These are phyloP conservation scores for Pleurotus sapidus DNA, from an alignment of 768 basidiomycete genomes.

Conservation along the genomic window DNA sequence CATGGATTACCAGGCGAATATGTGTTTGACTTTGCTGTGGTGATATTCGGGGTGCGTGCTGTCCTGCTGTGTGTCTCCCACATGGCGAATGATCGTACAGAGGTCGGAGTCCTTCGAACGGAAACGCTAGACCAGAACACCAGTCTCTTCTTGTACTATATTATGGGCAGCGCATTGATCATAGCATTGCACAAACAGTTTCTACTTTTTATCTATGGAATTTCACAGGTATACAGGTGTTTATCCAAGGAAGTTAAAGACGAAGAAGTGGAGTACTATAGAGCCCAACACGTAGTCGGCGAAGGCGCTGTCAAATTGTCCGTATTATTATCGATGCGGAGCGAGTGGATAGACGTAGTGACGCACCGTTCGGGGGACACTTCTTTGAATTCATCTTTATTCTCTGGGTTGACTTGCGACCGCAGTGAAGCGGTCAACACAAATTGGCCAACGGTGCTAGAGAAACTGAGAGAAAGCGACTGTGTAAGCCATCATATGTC, in stretches of 20 bases:
- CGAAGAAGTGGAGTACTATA: conserved; percentile 95
- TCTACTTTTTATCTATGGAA: conserved; percentile 4
- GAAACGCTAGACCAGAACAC: conserved; percentile 23
- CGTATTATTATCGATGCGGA: not conserved
- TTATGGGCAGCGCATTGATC: conserved; percentile 9
- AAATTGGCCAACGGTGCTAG: conserved; percentile 94
- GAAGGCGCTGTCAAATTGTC: conserved; percentile 78
- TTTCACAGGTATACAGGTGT: conserved; percentile 9
- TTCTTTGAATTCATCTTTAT: conserved; percentile 79
- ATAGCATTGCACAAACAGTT: not conserved
- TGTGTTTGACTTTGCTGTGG: conserved; percentile 82
- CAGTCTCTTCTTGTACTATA: conserved; percentile 9
- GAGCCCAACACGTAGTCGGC: conserved; percentile 96
- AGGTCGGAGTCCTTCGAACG: conserved; percentile 76
- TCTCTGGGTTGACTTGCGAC: conserved; percentile 87
- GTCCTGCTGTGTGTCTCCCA: conserved; percentile 1
- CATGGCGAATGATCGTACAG: conserved; percentile 29
- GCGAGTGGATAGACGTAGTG: not conserved
- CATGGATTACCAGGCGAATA: conserved; percentile 63
- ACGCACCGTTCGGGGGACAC: conserved; percentile 92
- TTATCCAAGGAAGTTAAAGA: conserved; percentile 96
- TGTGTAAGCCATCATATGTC: not conserved
- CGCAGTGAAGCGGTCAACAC: conserved; percentile 91
- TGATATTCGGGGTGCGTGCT: conserved; percentile 70
- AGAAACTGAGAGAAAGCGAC: conserved; percentile 57